Evolutionary conservation across 768 basidiomycete genomes (phyloP).

Genomic region (Hypholoma fasciculare): DNA sequence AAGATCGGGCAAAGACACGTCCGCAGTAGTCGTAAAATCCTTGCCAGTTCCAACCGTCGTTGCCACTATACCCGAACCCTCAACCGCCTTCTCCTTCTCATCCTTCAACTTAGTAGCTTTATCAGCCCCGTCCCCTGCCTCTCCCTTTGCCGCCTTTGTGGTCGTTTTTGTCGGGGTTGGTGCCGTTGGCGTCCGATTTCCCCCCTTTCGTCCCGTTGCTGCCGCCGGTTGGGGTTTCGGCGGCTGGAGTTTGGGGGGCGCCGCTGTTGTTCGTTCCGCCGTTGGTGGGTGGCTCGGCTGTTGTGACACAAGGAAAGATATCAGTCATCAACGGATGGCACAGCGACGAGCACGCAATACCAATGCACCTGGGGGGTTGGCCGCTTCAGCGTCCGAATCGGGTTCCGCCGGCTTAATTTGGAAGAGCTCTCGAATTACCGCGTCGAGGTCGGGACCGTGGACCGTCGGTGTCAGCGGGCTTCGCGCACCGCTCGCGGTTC

Average conservation of each 20-base stretch:
- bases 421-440: constrained; percentile 31
- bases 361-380: constrained; percentile 34
- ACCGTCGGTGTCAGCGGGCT: constrained; percentile 37
- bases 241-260: constrained; percentile 7
- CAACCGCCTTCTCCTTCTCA: neutral
- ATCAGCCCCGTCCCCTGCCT: constrained; percentile 2
- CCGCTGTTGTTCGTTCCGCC: constrained; percentile 8
- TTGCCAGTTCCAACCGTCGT: neutral
- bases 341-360: constrained; percentile 20
- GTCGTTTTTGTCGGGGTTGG: constrained; percentile 5
- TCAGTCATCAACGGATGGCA: constrained; percentile 6
- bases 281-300: neutral
- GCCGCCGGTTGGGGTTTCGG: constrained; percentile 5
- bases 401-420: constrained; percentile 8
- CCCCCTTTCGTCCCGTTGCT: neutral
- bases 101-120: neutral
- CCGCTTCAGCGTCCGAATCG: too few species aligned
- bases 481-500: constrained; percentile 27
- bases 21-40: neutral
- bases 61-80: neutral
- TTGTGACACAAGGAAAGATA: constrained; percentile 8
- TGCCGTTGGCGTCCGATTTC: neutral
- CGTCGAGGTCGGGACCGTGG: constrained; percentile 29
- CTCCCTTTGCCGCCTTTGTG: constrained; percentile 9
- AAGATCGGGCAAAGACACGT: neutral